Percentiles rank a stretch among this genome's conserved stretches.
These are phyloP conservation scores for Berkeleyomyces rouxiae DNA, from an alignment of 2,329 filamentous ascomycete species.

Conservation along the genomic window DNA sequence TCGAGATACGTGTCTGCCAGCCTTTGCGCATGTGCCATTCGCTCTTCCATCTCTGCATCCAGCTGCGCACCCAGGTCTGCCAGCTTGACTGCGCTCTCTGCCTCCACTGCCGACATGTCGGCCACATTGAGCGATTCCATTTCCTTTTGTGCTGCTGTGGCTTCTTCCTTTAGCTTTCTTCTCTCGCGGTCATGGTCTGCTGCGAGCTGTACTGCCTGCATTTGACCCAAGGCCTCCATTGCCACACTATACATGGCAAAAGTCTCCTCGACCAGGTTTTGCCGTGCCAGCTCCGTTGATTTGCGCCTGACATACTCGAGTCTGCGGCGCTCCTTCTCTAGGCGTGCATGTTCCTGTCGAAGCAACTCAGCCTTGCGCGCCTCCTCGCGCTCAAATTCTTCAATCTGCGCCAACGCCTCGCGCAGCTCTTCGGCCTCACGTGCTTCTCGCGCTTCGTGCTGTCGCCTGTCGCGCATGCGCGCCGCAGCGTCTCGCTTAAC, in stretches of 20 bases:
- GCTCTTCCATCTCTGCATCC: constrained; percentile 25
- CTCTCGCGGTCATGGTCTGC: constrained; percentile 24
- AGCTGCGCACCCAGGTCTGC: constrained; percentile 22
- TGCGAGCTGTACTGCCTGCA: constrained; percentile 25
- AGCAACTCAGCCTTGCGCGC: constrained; percentile 25
- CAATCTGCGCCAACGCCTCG: constrained; percentile 29
- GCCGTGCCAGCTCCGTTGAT: constrained; percentile 21
- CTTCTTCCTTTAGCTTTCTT: constrained; percentile 17
- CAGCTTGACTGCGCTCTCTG: constrained; percentile 19
- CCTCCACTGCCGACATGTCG: constrained; percentile 20
- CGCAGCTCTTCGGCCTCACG: constrained; percentile 22
- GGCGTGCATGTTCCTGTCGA: constrained; percentile 23
- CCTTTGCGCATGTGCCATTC: constrained; percentile 25
- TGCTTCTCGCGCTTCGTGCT: constrained; percentile 20
- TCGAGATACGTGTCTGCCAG: constrained; percentile 29
- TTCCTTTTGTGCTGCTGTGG: constrained; percentile 17
- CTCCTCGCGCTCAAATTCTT: constrained; percentile 31
- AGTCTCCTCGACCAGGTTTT: constrained; percentile 21
- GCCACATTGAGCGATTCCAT: constrained; percentile 21
- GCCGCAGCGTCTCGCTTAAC: constrained; percentile 24
- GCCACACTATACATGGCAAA: constrained; percentile 24
- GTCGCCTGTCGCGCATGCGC: constrained; percentile 21
- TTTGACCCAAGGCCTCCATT: constrained; percentile 26
- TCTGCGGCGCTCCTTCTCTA: constrained; percentile 26
- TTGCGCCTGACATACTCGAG: constrained; percentile 23